Base-by-base conservation (phyloP, 208 protist genomes). In the Trypanosoma melophagium region DNA sequence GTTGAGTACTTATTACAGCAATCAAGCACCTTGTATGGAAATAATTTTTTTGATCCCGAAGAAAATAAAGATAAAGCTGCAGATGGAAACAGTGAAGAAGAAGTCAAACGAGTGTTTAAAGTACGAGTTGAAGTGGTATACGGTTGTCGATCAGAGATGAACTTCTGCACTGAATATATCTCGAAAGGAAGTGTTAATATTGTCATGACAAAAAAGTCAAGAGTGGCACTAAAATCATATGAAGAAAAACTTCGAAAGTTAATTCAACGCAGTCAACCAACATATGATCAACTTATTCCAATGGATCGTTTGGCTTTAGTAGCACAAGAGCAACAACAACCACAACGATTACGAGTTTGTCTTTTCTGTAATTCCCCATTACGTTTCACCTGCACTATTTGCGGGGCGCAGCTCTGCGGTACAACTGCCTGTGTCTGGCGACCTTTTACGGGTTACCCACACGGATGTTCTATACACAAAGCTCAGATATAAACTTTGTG, bases 81-180 rank as follows among this genome's bases (percentile, higher is more conserved):
- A 44, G 50, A 58, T 5, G 53, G 14, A 7, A 17, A 54, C 8
- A 21, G 28, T 63, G 49, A 28, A 31, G 17, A 57, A 12, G 38
- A 8, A 8, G 45, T 24, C 0, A 40, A 44, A 5, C n/a, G 41
- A 49, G 22, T 10, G 9, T 74, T 83, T 60, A 42, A 63, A 14
- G 60, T 94, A 14, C 66, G 75, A 38, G 80, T 94, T 21, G 83
- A 94, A 52, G 75, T 92, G 12, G 86, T 94, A 1, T 94, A 94
- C 66, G 89, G 89, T n/a, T 92, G 89, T 72, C 72, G 74, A 12
- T 63, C 77, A 0, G 83, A 94, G 58, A 72, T 77, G 21, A 86
- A 76, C 64, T 94, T 88, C 63, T 92, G 89, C 76, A 89, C 81
- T 0, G 82, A 89, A 22, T 87, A 86, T 56, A 89, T 94, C 41